Base-by-base conservation (phyloP, 2,329 filamentous ascomycete species). In the Neofusicoccum ribis region DNA sequence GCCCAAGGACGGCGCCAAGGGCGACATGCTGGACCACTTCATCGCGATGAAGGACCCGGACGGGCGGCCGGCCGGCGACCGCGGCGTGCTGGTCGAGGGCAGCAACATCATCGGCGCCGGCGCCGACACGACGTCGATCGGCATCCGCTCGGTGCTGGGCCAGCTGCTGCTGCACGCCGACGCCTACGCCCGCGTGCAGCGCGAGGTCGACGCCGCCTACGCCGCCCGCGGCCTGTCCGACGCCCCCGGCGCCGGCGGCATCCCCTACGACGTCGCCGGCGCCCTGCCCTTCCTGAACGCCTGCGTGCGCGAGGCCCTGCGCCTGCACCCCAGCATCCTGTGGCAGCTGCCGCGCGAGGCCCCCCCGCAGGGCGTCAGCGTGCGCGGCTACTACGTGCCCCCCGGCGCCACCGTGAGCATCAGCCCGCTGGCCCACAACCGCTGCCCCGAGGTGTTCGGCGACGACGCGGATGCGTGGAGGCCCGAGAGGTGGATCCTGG, bases 221-320 rank as follows among this genome's bases (percentile, higher is more conserved):
- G 7, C 5, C 0, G 5, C 6, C 6, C 52, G 31, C 31, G 43
- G 17, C 1, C 27, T 61, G 27, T 46, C 27, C 15, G 41, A 20
- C 27, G 23, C 20, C 20, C 20, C 20, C 20, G n/a, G 43, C n/a
- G n/a, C 23, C 8, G n/a, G 27, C 14, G 23, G n/a, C 11, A 61
- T 61, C n/a, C n/a, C 58, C 0, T 61, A 37, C 34, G 43, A 43
- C 15, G 31, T 47, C 4, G 61, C 61, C 8, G 65, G 69, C 31
- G 81, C 82, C 67, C 79, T 88, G 2, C 76, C 78, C 5, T 88
- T 87, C 71, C 69, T 87, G 50, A 81, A 84, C 59, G 86, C 81
- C 9, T 72, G 87, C 31, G 72, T 87, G 27, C 81, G 82, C 54
- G 85, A 88, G 71, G 79, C 84, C 0, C 75, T 88, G 9, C 83